These are phyloP conservation scores for Inga oerstediana DNA, from an alignment of 306 rosid species.

Conservation along the genomic window DNA sequence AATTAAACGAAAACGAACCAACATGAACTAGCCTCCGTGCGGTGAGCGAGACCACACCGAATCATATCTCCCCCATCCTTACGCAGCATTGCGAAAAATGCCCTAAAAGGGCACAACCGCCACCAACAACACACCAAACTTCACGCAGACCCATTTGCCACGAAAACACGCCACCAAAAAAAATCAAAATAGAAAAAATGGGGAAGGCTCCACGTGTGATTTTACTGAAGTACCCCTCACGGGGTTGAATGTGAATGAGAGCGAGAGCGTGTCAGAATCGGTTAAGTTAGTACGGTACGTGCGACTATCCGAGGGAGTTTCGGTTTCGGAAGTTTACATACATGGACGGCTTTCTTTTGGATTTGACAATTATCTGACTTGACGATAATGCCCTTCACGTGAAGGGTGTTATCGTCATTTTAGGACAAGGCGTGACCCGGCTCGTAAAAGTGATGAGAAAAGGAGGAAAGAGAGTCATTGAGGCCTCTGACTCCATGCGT, in stretches of 20 bases:
- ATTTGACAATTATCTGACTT: background rate
- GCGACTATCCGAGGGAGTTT: slow-evolving; percentile 15
- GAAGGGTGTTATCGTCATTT: slow-evolving; percentile 44
- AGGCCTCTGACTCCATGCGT: slow-evolving; percentile 43
- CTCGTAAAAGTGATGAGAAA: slow-evolving; percentile 4
- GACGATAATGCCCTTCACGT: background rate
- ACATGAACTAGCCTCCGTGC: slow-evolving; percentile 1
- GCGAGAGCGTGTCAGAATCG: background rate
- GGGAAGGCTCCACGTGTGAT: slow-evolving; percentile 4
- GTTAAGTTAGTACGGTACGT: background rate
- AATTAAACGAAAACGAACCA: background rate
- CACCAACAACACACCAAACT: slow-evolving; percentile 48
- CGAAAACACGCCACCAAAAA: slow-evolving; percentile 56
- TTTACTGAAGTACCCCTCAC: slow-evolving; percentile 47
- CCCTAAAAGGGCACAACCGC: slow-evolving; percentile 52
- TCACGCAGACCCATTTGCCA: slow-evolving; percentile 19
- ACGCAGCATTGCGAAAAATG: background rate
- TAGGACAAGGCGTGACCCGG: background rate
- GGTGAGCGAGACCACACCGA: slow-evolving; percentile 22
- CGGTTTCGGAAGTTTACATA: background rate
- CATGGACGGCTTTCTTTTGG: background rate
- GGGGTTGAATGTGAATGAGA: background rate
- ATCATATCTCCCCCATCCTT: slow-evolving; percentile 8
- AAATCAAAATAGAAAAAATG: background rate
- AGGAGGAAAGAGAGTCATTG: slow-evolving; percentile 20